Evolutionary conservation across 2,329 filamentous ascomycete species (phyloP).

Genomic region (Fusarium mangiferae): DNA sequence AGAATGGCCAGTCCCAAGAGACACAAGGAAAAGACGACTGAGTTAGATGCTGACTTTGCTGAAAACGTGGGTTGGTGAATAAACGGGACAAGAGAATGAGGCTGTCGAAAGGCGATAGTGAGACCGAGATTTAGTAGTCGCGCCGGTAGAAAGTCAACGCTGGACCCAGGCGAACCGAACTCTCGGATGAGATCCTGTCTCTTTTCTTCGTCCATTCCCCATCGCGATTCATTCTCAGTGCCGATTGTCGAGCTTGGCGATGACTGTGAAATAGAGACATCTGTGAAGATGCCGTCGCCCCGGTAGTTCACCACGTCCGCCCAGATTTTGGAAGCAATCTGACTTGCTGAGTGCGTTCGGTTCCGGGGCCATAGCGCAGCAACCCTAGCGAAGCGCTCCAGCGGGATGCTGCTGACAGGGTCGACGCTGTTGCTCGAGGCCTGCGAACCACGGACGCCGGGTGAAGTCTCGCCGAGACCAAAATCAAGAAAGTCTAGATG

Average conservation of each 20-base stretch:
- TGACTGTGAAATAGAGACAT: not conserved
- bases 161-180: fast-evolving
- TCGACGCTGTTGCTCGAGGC: not conserved
- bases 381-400: not conserved
- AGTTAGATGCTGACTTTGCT: not conserved
- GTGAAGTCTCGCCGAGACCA: fast-evolving
- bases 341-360: not conserved
- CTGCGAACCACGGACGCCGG: fast-evolving
- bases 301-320: not conserved
- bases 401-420: not conserved
- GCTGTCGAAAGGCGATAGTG: constrained; percentile 2
- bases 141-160: not conserved
- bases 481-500: not conserved
- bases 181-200: not conserved
- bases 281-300: not conserved
- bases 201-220: not conserved
- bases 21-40: not conserved
- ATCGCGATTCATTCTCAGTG: not conserved
- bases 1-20: not conserved
- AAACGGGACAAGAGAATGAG: constrained; percentile 1
- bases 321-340: not conserved
- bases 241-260: not conserved
- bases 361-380: not conserved
- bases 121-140: constrained; percentile 1
- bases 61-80: constrained; percentile 11